phyloP scores from a whole-genome alignment of 2,329 filamentous ascomycete genomes.

The Cadophora sp. region DNA sequence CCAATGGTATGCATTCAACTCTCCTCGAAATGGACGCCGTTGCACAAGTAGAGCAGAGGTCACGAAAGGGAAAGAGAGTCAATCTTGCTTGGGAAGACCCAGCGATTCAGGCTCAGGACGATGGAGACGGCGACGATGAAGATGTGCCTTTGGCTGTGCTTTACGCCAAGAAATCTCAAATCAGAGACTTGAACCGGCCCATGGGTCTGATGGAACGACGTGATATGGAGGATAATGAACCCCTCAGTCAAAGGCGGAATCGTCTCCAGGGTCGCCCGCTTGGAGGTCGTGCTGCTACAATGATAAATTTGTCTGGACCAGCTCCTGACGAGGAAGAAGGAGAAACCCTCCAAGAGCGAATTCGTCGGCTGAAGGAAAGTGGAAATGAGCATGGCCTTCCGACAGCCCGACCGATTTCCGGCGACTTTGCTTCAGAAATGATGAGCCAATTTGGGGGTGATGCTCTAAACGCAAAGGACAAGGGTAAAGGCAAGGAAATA shows the following conservation, averaged over 20 bases:
- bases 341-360: constrained; percentile 72
- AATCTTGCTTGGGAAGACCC: constrained; percentile 91
- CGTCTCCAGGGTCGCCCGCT: constrained; percentile 38
- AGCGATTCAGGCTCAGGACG: constrained; percentile 51
- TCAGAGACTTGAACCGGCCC: constrained; percentile 64
- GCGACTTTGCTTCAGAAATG: constrained; percentile 72
- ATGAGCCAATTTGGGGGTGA: constrained; percentile 67
- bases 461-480: constrained; percentile 46
- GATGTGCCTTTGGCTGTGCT: constrained; percentile 89
- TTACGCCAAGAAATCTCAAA: constrained; percentile 58
- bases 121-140: constrained; percentile 69
- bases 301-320: constrained; percentile 34
- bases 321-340: constrained; percentile 52
- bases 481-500: constrained; percentile 44
- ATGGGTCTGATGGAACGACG: constrained; percentile 80
- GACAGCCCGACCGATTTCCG: constrained; percentile 60
- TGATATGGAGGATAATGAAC: constrained; percentile 91
- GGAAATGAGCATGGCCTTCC: constrained; percentile 49
- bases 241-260: constrained; percentile 49
- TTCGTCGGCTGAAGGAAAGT: constrained; percentile 65
- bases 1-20: constrained; percentile 88
- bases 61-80: constrained; percentile 76
- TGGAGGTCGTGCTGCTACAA: constrained; percentile 38
- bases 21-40: constrained; percentile 90
- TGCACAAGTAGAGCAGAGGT: constrained; percentile 80